Conservation (phyloP, 176 grass and related monocot genomes). For the Aegilops longissima region DNA sequence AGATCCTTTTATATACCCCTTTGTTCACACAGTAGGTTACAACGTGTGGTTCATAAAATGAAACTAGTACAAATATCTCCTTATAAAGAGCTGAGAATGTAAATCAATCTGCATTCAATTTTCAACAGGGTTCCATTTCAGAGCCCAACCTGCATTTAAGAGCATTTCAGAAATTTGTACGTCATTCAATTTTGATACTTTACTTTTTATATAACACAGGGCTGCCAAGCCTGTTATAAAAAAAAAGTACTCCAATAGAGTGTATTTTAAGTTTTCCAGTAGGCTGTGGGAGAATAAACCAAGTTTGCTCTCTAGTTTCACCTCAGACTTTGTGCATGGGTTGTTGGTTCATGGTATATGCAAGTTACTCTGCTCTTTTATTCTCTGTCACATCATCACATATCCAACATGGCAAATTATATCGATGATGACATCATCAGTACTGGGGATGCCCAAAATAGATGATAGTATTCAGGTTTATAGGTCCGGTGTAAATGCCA, state of each 20-base stretch:
- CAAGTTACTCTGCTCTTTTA: background rate
- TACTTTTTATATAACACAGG: background rate
- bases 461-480: background rate
- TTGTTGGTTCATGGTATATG: background rate
- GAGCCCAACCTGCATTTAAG: background rate
- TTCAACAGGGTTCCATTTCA: conserved; percentile 18
- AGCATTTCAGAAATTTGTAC: background rate
- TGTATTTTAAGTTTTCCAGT: background rate
- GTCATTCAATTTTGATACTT: background rate
- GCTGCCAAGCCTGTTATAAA: background rate
- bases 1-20: background rate
- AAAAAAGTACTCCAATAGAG: background rate
- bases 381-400: background rate
- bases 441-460: background rate
- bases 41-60: background rate
- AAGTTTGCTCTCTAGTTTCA: background rate
- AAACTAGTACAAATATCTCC: background rate
- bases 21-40: background rate
- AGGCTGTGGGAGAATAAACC: background rate
- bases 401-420: background rate
- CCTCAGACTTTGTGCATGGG: background rate
- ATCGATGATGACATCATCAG: background rate
- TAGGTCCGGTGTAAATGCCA: background rate
- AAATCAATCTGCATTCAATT: conserved; percentile 28
- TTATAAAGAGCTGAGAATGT: conserved; percentile 16